A percentile compares a stretch with the other conserved stretches of the same genome.
Evolutionary conservation across 306 rosid species (phyloP).

Genomic region (Corylus americana): DNA sequence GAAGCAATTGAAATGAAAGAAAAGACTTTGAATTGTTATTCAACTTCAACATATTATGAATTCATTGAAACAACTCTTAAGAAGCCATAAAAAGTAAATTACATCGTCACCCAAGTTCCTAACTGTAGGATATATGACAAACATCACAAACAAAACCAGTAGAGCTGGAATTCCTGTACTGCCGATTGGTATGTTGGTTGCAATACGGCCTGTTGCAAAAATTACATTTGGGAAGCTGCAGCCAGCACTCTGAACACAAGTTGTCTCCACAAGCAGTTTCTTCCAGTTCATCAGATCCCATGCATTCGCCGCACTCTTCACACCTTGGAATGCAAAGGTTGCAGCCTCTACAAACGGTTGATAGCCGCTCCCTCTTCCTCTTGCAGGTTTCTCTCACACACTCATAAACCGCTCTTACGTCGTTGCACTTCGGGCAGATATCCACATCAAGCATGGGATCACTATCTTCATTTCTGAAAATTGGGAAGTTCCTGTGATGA

Average conservation of each 20-base stretch:
- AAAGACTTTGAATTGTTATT: no score
- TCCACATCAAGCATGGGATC: constrained; percentile 50
- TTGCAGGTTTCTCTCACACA: constrained; percentile 63
- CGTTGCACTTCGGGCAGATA: constrained; percentile 61
- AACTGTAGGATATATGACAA: constrained; percentile 42
- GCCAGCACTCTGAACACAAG: constrained; percentile 73
- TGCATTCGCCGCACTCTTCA: constrained; percentile 69
- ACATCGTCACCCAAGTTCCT: constrained; percentile 31
- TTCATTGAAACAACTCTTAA: no score
- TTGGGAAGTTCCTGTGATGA: constrained; percentile 23
- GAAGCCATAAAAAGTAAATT: not conserved
- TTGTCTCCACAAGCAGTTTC: constrained; percentile 58
- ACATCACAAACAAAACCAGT: constrained; percentile 54
- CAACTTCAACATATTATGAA: no score
- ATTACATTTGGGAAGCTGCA: constrained; percentile 70
- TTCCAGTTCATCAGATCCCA: constrained; percentile 45
- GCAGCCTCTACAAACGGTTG: constrained; percentile 59
- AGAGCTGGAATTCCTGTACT: constrained; percentile 32
- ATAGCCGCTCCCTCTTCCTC: constrained; percentile 28
- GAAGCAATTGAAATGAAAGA: no score
- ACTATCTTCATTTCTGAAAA: constrained; percentile 19
- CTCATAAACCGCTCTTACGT: constrained; percentile 57
- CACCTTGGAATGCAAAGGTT: constrained; percentile 71
- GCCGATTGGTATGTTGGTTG: constrained; percentile 45
- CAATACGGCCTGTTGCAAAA: constrained; percentile 85